Evolutionary conservation across 2,329 filamentous ascomycete genomes (phyloP), one percentile per base, ranked within the genome.

Genomic region (Pyrenochaeta sp.): DNA sequence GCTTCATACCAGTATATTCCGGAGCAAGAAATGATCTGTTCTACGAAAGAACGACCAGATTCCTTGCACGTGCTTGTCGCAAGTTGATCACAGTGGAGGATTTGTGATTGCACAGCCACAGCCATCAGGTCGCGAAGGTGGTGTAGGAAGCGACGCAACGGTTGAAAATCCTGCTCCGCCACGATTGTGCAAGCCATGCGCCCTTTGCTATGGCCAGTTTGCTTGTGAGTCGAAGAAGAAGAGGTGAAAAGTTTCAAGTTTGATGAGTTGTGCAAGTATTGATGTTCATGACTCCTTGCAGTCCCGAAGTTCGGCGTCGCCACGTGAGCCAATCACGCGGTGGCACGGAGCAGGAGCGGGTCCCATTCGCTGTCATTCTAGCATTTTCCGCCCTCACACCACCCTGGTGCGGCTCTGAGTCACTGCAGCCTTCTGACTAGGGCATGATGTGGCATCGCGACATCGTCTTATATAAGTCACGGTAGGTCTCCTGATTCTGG

Each of bases 371-470:
- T 63, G 58, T 58, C 60, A 52, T 14, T 56, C 47, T 40, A 49
- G 43, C 58, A 55, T 59, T 51, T 55, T 60, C 56, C 56, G 42
- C 43, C 44, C 64, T 63, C 61, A 68, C 60, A 60, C 68, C 63
- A 71, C 9, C 9, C 23, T 61, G 21, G 51, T 62, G 61, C 60
- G 64, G 63, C 61, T 71, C 65, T 74, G 71, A 74, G 66, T 74
- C 71, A 74, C 69, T 67, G 58, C 56, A 62, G 68, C 60, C 70
- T 69, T 63, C 56, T 68, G 64, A 72, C 64, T 64, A 63, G 51
- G 51, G 48, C 56, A 56, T 63, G 63, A 64, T 63, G 54, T 64
- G 63, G 58, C 51, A 57, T 60, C 37, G 42, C 46, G 32, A 45
- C 37, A 39, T 57, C 46, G 49, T 60, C 49, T 56, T 69, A 70